phyloP scores from a whole-genome alignment of 2,329 filamentous ascomycete genomes.

The Microsporum ferrugineum region DNA sequence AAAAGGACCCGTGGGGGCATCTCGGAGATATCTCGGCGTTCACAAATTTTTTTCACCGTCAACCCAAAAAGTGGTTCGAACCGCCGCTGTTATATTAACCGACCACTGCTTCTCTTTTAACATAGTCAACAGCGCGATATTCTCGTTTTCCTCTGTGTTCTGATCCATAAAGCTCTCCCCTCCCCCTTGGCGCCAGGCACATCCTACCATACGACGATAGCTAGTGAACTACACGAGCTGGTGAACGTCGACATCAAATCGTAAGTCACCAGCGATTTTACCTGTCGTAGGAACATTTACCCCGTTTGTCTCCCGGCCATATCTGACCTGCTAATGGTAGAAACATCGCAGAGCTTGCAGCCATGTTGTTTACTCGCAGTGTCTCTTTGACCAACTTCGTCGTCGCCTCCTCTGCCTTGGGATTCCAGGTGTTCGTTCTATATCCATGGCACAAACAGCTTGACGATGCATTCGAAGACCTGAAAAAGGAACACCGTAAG shows the following conservation, averaged over 20 bases:
- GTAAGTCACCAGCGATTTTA: neutral
- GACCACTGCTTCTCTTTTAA: too few species aligned
- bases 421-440: constrained; percentile 57
- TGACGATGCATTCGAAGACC: constrained; percentile 48
- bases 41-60: too few species aligned
- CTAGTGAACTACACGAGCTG: neutral
- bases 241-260: neutral
- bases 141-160: too few species aligned
- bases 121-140: too few species aligned
- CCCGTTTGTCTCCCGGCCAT: neutral
- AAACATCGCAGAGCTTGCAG: neutral
- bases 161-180: too few species aligned
- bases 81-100: too few species aligned
- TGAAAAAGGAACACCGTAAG: constrained; percentile 46
- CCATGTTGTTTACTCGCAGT: constrained; percentile 39
- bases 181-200: too few species aligned
- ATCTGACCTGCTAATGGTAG: neutral
- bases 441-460: constrained; percentile 61
- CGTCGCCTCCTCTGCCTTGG: constrained; percentile 53
- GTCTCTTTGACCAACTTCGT: constrained; percentile 55
- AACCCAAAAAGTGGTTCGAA: too few species aligned
- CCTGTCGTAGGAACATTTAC: too few species aligned
- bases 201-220: too few species aligned
- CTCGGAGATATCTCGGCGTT: too few species aligned
- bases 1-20: too few species aligned